Evolutionary conservation across 169 alveolate species (phyloP).

Genomic region (Plasmodium coatneyi): DNA sequence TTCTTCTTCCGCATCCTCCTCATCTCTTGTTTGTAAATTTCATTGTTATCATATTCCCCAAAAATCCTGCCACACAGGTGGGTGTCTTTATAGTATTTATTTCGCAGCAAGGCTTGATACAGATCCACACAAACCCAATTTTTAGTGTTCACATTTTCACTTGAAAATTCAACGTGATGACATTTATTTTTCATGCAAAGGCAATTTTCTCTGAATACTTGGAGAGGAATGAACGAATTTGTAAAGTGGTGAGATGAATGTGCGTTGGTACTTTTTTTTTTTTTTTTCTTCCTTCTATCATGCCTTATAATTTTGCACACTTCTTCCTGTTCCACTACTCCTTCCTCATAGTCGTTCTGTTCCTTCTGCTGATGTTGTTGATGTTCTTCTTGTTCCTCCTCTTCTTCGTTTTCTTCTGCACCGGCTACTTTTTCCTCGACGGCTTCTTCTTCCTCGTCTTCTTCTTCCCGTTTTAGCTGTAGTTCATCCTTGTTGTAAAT

Average conservation of each 20-base stretch:
- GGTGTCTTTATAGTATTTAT: constrained; percentile 52
- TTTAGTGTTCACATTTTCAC: constrained; percentile 40
- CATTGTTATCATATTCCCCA: background rate
- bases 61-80: constrained; percentile 24
- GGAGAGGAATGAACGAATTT: constrained; percentile 65
- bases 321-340: constrained; percentile 26
- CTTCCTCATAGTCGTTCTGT: background rate
- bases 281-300: constrained; percentile 41
- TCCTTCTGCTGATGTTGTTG: background rate
- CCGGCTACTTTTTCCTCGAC: background rate
- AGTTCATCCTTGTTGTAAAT: constrained; percentile 16
- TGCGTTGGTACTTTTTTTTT: constrained; percentile 10
- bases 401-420: background rate
- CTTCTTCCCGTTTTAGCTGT: background rate
- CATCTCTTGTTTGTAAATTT: constrained; percentile 23
- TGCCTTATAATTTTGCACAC: background rate
- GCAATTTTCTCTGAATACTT: constrained; percentile 21
- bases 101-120: constrained; percentile 25
- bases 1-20: constrained; percentile 20
- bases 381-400: background rate
- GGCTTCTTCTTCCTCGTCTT: background rate
- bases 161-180: constrained; percentile 21
- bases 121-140: constrained; percentile 29
- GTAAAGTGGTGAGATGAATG: constrained; percentile 19
- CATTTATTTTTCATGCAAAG: constrained; percentile 56